Conservation (phyloP, 2,329 filamentous ascomycete genomes). For the Diaporthe capsici region DNA sequence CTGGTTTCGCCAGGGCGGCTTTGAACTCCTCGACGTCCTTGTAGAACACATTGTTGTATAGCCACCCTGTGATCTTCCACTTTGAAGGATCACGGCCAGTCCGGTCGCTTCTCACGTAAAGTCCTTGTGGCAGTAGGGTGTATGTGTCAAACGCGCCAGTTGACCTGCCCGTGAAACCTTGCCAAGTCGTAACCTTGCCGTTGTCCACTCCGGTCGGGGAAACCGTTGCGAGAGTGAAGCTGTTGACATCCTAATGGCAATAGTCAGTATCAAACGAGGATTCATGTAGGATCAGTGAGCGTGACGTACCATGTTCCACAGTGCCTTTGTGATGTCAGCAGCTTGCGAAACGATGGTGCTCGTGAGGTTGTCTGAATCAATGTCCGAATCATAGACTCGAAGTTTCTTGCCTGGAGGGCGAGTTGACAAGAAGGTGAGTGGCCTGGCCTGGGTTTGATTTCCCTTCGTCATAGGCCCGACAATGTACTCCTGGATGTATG, state of each 20-base stretch:
- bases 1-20: conserved; percentile 49
- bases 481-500: conserved; percentile 3
- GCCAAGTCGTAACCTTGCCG: neutral
- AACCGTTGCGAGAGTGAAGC: neutral
- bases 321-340: neutral
- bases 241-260: neutral
- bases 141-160: neutral
- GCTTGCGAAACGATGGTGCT: neutral
- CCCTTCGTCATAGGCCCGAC: neutral
- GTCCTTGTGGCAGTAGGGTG: conserved; percentile 56
- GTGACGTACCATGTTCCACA: conserved; percentile 1
- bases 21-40: conserved; percentile 52
- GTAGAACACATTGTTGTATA: conserved; percentile 58
- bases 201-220: neutral
- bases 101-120: conserved; percentile 59
- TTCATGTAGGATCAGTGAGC: too few species aligned
- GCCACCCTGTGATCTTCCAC: conserved; percentile 59
- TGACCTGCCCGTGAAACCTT: neutral
- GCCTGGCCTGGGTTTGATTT: neutral
- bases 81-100: conserved; percentile 59
- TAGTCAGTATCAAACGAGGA: neutral
- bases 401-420: conserved; percentile 5
- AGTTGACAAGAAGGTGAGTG: conserved; percentile 4
- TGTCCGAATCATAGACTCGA: conserved; percentile 10
- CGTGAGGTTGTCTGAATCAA: neutral